Conservation (phyloP, 495 filamentous ascomycete species). For the Penicillium malachiteum region DNA sequence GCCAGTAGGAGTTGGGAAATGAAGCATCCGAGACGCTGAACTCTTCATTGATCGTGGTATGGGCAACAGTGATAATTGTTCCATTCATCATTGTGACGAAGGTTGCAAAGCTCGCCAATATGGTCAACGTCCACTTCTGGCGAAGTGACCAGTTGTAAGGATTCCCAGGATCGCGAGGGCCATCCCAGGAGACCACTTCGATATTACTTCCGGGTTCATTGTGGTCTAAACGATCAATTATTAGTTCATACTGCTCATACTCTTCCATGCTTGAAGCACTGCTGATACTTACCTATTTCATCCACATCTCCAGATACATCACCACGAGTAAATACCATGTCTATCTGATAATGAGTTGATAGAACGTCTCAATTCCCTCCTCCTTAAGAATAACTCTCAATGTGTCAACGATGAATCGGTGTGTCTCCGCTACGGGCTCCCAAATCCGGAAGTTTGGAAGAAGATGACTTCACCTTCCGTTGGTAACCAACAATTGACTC, state of each 20-base stretch:
- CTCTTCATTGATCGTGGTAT: slow-evolving; percentile 33
- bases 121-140: slow-evolving; percentile 39
- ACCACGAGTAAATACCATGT: slow-evolving; percentile 28
- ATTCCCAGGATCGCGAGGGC: slow-evolving; percentile 52
- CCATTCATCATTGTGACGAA: slow-evolving; percentile 44
- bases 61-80: slow-evolving; percentile 46
- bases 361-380: not conserved
- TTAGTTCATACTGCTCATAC: not conserved
- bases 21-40: slow-evolving; percentile 45
- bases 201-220: slow-evolving; percentile 14
- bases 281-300: slow-evolving; percentile 3
- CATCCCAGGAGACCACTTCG: slow-evolving; percentile 47
- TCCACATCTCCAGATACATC: slow-evolving; percentile 26
- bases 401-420: not conserved
- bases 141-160: slow-evolving; percentile 60
- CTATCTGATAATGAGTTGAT: not conserved
- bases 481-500: not conserved
- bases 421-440: not conserved
- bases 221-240: slow-evolving; percentile 16
- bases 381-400: not conserved
- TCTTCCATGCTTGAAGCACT: too few relatives aligned
- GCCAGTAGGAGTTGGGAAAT: slow-evolving; percentile 55
- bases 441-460: not conserved
- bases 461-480: slow-evolving; percentile 15
- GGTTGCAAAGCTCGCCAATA: slow-evolving; percentile 25